Evolutionary conservation across 2,329 filamentous ascomycete genomes (phyloP).

Genomic region (Paraphaeosphaeria minitans): DNA sequence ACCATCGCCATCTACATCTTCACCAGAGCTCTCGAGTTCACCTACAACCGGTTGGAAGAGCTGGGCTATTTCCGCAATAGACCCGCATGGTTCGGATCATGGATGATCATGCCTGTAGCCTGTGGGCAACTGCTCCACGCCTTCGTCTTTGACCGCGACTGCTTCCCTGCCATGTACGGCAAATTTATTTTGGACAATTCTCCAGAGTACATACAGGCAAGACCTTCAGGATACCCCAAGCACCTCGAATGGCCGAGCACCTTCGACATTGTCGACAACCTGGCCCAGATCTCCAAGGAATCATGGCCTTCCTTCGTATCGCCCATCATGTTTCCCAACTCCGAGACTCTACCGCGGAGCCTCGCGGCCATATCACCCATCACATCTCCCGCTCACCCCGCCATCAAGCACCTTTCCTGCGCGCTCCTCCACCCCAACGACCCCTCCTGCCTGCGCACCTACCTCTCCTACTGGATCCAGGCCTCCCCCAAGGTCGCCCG

Average conservation of each 20-base stretch:
- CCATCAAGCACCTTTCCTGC: constrained; percentile 84
- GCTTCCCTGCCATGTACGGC: constrained; percentile 62
- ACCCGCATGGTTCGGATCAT: constrained; percentile 67
- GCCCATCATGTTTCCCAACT: constrained; percentile 81
- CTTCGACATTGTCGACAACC: constrained; percentile 76
- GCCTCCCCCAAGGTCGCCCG: constrained; percentile 80
- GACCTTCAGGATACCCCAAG: constrained; percentile 71
- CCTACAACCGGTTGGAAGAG: constrained; percentile 81
- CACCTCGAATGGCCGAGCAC: constrained; percentile 74
- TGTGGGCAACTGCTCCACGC: constrained; percentile 57
- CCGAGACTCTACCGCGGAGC: constrained; percentile 65
- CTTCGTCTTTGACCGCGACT: constrained; percentile 58
- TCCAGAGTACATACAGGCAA: constrained; percentile 75
- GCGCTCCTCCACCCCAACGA: constrained; percentile 86
- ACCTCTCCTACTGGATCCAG: constrained; percentile 83
- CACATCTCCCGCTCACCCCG: constrained; percentile 82
- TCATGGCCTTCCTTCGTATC: constrained; percentile 89
- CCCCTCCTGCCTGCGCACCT: constrained; percentile 85
- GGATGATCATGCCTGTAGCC: constrained; percentile 57
- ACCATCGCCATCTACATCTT: constrained; percentile 82
- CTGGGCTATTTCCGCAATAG: constrained; percentile 68
- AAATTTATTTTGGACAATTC: constrained; percentile 73
- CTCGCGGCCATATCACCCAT: constrained; percentile 76
- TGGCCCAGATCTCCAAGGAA: constrained; percentile 79
- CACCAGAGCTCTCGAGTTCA: constrained; percentile 82